These are phyloP conservation scores for Apiospora rasikravindrae DNA, from an alignment of 2,329 filamentous ascomycete genomes.

Conservation along the genomic window DNA sequence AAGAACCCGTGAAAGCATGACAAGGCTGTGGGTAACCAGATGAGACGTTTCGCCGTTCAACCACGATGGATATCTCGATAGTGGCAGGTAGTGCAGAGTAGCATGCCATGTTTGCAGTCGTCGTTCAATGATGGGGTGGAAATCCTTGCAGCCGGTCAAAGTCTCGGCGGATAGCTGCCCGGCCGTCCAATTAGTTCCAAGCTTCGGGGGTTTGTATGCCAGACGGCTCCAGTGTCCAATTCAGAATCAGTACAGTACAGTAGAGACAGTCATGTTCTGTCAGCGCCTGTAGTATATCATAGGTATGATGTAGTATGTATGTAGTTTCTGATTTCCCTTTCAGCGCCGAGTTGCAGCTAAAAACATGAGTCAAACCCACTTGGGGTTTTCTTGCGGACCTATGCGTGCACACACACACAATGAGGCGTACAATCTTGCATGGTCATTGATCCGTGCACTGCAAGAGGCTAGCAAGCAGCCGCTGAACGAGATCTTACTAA, in stretches of 20 bases:
- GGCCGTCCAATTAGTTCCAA: conserved; percentile 15
- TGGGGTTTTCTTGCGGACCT: background rate
- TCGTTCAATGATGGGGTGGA: conserved; percentile 12
- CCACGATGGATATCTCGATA: conserved; percentile 3
- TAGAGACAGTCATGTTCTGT: background rate
- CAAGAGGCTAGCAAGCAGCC: background rate
- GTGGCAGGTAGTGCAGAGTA: conserved; percentile 7
- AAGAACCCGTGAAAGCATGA: conserved; percentile 7
- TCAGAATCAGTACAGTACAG: background rate
- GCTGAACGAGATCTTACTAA: conserved; percentile 13
- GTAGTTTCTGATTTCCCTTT: too few species aligned
- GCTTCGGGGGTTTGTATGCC: background rate
- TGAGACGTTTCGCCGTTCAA: conserved; percentile 9
- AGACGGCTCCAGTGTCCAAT: background rate
- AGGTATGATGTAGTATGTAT: too few species aligned
- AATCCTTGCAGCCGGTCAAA: conserved; percentile 15
- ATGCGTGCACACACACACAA: background rate
- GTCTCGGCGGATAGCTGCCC: conserved; percentile 15
- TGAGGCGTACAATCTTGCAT: background rate
- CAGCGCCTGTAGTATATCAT: background rate
- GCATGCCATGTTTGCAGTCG: conserved; percentile 5
- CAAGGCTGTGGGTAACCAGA: conserved; percentile 5
- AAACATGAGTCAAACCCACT: background rate
- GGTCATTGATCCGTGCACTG: background rate
- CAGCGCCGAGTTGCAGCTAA: conserved; percentile 1